phyloP scores from a whole-genome alignment of 306 rosid species.

The peach (Prunus persica) region Prunus_persica_NCBIv2 NC_034014.1:27519001-27519500 shows the following conservation, averaged over 20 bases:
- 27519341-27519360: not conserved
- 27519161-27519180: constrained; percentile 38
- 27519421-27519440: constrained; percentile 83
- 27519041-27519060: not conserved
- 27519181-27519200: not conserved
- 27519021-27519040: not conserved
- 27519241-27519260: constrained; percentile 19
- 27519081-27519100: not conserved
- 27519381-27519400: constrained; percentile 45
- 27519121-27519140: not conserved
- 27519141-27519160: not conserved
- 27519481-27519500: not conserved
- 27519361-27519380: not conserved
- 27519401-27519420: constrained; percentile 60
- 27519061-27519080: not conserved
- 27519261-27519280: too few relatives aligned
- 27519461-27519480: constrained; percentile 52
- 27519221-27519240: not conserved
- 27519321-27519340: not conserved
- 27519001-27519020: not conserved
- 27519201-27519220: constrained; percentile 3
- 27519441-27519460: constrained; percentile 89
- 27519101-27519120: not conserved
- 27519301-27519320: not conserved
- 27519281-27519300: not conserved